phyloP scores from a whole-genome alignment of 148 eudicot genomes.

The Nepenthes mirabilis region DNA sequence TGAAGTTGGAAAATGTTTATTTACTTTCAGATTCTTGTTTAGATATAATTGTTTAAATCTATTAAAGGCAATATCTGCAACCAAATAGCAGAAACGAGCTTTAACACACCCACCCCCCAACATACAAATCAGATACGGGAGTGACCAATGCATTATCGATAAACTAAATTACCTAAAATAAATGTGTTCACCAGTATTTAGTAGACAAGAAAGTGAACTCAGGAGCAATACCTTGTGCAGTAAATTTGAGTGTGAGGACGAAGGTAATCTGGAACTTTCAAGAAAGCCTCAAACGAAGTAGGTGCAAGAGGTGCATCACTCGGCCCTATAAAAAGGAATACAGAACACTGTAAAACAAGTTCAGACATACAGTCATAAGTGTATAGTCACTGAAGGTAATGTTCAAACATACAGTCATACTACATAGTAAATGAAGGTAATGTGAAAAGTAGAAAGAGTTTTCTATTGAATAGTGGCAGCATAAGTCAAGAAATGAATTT shows the following conservation, averaged over 20 bases:
- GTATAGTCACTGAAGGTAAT: neutral
- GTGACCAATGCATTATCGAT: neutral
- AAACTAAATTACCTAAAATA: neutral
- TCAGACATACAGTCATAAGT: neutral
- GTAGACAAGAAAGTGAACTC: neutral
- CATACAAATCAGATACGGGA: too few species aligned
- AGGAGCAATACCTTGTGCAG: slow-evolving; percentile 72
- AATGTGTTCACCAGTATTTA: neutral
- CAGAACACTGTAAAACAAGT: neutral
- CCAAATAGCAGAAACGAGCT: too few species aligned
- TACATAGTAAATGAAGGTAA: too few species aligned
- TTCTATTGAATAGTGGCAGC: too few species aligned
- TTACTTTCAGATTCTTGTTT: too few species aligned
- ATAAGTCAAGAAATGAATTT: too few species aligned
- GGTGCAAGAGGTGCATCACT: slow-evolving; percentile 92
- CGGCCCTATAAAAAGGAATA: slow-evolving; percentile 47
- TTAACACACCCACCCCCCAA: too few species aligned
- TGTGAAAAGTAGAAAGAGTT: too few species aligned
- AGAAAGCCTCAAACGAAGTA: slow-evolving; percentile 79
- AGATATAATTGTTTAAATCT: too few species aligned
- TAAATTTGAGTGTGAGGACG: slow-evolving; percentile 95
- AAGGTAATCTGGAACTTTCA: slow-evolving; percentile 85
- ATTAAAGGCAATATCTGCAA: too few species aligned
- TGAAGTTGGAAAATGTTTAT: too few species aligned
- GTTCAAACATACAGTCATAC: neutral